These are phyloP conservation scores for Kuraishia piskuri DNA, from an alignment of 805 yeast genomes.

Conservation along the genomic window DNA sequence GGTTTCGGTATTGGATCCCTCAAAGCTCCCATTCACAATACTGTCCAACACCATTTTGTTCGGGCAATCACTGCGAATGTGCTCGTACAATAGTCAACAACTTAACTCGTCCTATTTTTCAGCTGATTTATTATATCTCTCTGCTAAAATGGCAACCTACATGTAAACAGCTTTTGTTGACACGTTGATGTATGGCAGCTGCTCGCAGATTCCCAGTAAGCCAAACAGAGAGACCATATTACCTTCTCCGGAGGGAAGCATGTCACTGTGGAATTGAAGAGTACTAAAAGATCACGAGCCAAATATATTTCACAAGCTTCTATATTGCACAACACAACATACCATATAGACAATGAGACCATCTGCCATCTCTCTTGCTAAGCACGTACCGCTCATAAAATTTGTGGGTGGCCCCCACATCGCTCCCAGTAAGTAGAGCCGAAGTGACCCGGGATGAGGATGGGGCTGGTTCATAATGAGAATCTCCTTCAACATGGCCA, in stretches of 20 bases:
- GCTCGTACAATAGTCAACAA: no score
- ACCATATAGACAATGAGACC: slow-evolving; percentile 22
- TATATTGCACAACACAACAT: neutral
- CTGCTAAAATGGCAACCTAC: neutral
- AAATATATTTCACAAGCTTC: neutral
- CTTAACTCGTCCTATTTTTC: no score
- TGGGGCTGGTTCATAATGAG: no score
- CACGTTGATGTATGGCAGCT: neutral
- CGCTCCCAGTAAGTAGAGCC: slow-evolving; percentile 31
- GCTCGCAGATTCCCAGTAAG: neutral
- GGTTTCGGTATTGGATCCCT: neutral
- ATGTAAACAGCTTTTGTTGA: neutral
- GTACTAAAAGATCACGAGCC: no score
- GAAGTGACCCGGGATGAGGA: no score
- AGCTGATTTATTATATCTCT: neutral
- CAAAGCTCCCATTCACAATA: neutral
- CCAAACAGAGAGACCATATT: neutral
- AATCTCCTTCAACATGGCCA: no score
- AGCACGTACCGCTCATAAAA: slow-evolving; percentile 65
- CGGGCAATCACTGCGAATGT: slow-evolving; percentile 1
- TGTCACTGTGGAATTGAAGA: neutral
- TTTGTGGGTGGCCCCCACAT: slow-evolving; percentile 79
- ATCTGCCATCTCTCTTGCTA: slow-evolving; percentile 18
- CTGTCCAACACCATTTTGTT: neutral
- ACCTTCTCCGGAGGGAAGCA: neutral